Evolutionary conservation across 2,329 filamentous ascomycete genomes (phyloP).

Genomic region (Diaporthe aspalathi): DNA sequence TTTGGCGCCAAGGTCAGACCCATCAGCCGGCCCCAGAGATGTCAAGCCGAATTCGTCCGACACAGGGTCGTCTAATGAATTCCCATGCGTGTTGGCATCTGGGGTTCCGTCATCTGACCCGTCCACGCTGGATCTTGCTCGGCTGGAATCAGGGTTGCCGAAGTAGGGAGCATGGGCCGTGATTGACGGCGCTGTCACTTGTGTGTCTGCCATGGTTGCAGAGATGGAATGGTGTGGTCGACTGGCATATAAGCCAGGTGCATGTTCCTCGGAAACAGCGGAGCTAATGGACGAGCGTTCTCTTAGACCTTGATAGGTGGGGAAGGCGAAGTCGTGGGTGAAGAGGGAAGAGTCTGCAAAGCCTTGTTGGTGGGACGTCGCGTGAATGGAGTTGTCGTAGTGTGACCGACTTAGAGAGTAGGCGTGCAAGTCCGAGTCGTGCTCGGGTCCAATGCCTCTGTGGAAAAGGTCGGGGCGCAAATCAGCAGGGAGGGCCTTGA

Average conservation of each 20-base stretch:
- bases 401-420: conserved; percentile 52
- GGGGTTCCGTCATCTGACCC: conserved; percentile 59
- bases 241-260: conserved; percentile 47
- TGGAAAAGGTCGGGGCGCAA: conserved; percentile 51
- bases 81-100: conserved; percentile 56
- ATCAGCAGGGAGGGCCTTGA: conserved; percentile 48
- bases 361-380: conserved; percentile 42
- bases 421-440: conserved; percentile 47
- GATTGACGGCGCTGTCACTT: conserved; percentile 51
- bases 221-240: conserved; percentile 49
- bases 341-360: conserved; percentile 63
- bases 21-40: conserved; percentile 59
- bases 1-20: conserved; percentile 64
- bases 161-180: conserved; percentile 51
- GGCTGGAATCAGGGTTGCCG: conserved; percentile 42
- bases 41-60: conserved; percentile 70
- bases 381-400: conserved; percentile 41
- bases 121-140: conserved; percentile 48
- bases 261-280: conserved; percentile 51
- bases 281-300: conserved; percentile 56
- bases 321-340: conserved; percentile 62
- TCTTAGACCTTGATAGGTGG: conserved; percentile 56
- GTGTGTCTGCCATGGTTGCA: conserved; percentile 51
- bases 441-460: conserved; percentile 45
- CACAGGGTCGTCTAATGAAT: conserved; percentile 63